Conservation (phyloP, 139 green algal genomes). For the Volvox africanus region DNA sequence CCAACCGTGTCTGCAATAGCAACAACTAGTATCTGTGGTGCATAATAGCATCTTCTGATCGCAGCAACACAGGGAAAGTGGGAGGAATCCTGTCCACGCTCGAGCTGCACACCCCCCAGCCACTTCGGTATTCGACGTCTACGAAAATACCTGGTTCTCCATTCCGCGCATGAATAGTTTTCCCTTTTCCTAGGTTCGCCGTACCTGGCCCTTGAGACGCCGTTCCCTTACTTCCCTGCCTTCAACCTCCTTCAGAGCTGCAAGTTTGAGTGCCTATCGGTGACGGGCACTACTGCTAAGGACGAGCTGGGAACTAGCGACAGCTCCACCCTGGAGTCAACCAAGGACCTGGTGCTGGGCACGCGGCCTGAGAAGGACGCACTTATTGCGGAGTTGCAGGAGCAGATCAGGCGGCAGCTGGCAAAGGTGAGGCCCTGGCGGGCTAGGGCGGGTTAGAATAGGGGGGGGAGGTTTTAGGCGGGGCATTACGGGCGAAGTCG, state of each 20-base stretch:
- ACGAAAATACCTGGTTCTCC: too few species aligned
- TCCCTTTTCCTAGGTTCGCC: background rate
- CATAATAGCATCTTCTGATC: too few species aligned
- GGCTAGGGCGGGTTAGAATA: background rate
- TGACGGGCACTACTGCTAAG: conserved; percentile 1
- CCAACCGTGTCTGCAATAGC: too few species aligned
- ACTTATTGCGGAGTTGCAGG: conserved; percentile 51
- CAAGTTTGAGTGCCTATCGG: conserved; percentile 38
- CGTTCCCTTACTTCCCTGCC: too few species aligned
- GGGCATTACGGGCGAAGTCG: too few species aligned
- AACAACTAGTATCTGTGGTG: too few species aligned
- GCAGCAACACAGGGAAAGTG: too few species aligned
- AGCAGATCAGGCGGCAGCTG: conserved; percentile 53
- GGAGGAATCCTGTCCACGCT: too few species aligned
- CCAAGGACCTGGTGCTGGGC: conserved; percentile 55
- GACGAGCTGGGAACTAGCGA: conserved; percentile 37
- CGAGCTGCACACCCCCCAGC: too few species aligned
- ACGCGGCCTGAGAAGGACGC: conserved; percentile 50
- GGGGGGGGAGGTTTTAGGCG: background rate
- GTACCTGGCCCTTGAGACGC: background rate
- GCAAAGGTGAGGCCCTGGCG: conserved; percentile 32
- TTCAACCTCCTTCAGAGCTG: conserved; percentile 15
- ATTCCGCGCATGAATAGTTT: background rate
- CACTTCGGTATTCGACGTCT: too few species aligned
- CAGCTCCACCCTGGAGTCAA: conserved; percentile 34